Evolutionary conservation across 352 stramenopile species (phyloP).

Genomic region (Globisporangium iwayamae): DNA sequence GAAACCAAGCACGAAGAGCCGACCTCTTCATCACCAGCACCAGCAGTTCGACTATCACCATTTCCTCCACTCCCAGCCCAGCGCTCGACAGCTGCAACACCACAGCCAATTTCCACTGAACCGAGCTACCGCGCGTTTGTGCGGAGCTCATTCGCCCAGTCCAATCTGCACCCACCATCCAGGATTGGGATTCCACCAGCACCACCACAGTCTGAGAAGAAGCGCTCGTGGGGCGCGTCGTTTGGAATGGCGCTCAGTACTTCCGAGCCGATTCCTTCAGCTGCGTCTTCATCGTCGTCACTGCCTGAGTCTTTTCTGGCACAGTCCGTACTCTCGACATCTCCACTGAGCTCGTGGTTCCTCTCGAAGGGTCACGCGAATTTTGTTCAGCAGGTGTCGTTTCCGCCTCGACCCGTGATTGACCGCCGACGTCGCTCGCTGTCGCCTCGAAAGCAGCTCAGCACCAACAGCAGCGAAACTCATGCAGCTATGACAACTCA

Average conservation of each 20-base stretch:
- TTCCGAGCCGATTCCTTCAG: neutral
- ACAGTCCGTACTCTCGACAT: slow-evolving; percentile 7
- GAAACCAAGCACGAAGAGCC: neutral
- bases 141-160: neutral
- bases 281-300: neutral
- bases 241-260: slow-evolving; percentile 11
- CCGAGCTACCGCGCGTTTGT: neutral
- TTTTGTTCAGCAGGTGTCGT: slow-evolving; percentile 21
- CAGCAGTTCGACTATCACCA: neutral
- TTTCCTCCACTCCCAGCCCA: neutral
- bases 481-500: neutral
- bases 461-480: neutral
- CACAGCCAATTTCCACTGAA: neutral
- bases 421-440: slow-evolving; percentile 57
- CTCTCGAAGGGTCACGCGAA: slow-evolving; percentile 25
- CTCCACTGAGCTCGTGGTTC: slow-evolving; percentile 23
- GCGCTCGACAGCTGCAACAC: neutral
- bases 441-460: slow-evolving; percentile 15
- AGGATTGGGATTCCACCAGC: neutral
- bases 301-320: neutral
- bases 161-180: neutral
- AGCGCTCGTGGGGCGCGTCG: slow-evolving; percentile 11
- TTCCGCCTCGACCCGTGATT: slow-evolving; percentile 11
- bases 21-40: neutral
- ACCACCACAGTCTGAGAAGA: slow-evolving; percentile 5